Percentiles rank a stretch among this genome's conserved stretches.
These are phyloP conservation scores for Gentiana straminea DNA, from an alignment of 257 asterid species.

Conservation along the genomic window DNA sequence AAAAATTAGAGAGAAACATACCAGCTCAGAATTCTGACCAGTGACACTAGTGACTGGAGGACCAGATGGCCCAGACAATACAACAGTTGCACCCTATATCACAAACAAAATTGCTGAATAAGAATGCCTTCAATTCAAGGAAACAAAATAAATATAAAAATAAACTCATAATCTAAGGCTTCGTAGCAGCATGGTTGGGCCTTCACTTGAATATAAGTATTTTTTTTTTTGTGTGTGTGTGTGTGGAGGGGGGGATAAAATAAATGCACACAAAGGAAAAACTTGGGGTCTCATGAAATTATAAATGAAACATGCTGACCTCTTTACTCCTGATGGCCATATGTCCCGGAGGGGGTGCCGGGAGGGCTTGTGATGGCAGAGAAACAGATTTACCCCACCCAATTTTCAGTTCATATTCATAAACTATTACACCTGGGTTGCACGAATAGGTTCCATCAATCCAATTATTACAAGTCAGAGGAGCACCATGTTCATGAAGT, in stretches of 20 bases:
- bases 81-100: slow-evolving; percentile 89
- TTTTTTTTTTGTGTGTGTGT: too few species aligned
- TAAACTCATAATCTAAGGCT: too few species aligned
- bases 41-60: slow-evolving; percentile 83
- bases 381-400: slow-evolving; percentile 99
- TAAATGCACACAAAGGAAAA: background rate
- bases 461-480: background rate
- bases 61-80: slow-evolving; percentile 85
- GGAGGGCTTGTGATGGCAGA: slow-evolving; percentile 97
- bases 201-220: too few species aligned
- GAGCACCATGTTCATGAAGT: background rate
- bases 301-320: slow-evolving; percentile 27
- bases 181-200: too few species aligned
- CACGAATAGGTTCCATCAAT: slow-evolving; percentile 1
- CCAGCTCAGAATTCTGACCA: slow-evolving; percentile 86
- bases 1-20: slow-evolving; percentile 19
- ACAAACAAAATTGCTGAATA: slow-evolving; percentile 14
- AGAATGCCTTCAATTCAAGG: background rate
- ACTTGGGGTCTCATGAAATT: too few species aligned
- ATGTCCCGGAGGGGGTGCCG: slow-evolving; percentile 99
- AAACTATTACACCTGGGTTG: slow-evolving; percentile 78
- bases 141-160: background rate
- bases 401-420: slow-evolving; percentile 86
- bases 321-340: slow-evolving; percentile 98
- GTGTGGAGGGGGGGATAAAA: background rate